Conservation (phyloP, 805 yeast genomes). For the Barnettozyma wickerhamii region DNA sequence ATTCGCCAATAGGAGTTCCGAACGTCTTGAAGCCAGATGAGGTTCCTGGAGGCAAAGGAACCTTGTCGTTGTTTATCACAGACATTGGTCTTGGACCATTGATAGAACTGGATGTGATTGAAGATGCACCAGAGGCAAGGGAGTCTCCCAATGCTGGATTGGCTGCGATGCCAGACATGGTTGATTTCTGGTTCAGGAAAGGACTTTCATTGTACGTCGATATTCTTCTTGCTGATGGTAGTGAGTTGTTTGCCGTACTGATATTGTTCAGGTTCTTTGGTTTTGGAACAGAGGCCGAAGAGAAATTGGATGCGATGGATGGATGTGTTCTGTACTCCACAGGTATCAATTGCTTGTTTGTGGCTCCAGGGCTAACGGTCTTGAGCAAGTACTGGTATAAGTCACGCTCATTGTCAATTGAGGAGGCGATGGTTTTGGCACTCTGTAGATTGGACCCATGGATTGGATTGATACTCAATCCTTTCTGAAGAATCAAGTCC, state of each 20-base stretch:
- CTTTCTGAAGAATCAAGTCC: constrained; percentile 76
- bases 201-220: constrained; percentile 32
- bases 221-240: constrained; percentile 23
- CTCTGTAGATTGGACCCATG: constrained; percentile 49
- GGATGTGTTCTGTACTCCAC: constrained; percentile 72
- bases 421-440: constrained; percentile 70
- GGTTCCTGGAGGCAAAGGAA: constrained; percentile 26
- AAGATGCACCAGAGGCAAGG: constrained; percentile 9
- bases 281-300: constrained; percentile 17
- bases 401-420: constrained; percentile 81
- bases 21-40: constrained; percentile 49
- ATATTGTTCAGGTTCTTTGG: constrained; percentile 11
- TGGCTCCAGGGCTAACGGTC: constrained; percentile 28
- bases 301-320: constrained; percentile 37
- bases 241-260: constrained; percentile 7
- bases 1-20: constrained; percentile 76
- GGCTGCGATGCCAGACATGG: constrained; percentile 3
- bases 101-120: constrained; percentile 3
- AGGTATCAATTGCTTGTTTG: constrained; percentile 47
- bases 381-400: constrained; percentile 63
- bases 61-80: constrained; percentile 24
- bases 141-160: constrained; percentile 1
- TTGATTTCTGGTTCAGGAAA: constrained; percentile 25
- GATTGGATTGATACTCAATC: constrained; percentile 77
- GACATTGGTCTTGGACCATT: constrained; percentile 29